Evolutionary conservation across 148 eudicot species (phyloP), one percentile per base, ranked within the genome.

Genomic region (Cornus suecica): DNA sequence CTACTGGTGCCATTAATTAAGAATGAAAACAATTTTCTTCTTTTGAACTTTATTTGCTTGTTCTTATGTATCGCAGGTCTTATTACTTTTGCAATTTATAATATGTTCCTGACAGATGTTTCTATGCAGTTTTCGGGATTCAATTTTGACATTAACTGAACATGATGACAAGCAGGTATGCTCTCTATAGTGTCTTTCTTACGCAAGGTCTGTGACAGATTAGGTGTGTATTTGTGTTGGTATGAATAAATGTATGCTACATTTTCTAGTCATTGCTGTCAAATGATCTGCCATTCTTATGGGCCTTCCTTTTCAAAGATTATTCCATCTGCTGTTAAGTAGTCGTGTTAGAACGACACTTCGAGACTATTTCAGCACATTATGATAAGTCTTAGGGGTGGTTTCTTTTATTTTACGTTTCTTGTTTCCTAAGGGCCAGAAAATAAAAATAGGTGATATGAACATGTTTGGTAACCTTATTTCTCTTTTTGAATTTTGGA

Each of bases 111-210:
- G 60, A 68, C 66, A 48, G 67, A 29, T 77, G 45, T 68, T 45
- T 71, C 29, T 31, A 45, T 90, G 91, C 98, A 92, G 98, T 79
- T 92, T 92, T 79, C 85, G 86, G 85, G 91, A 88, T 41, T 94
- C 98, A 34, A 88, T 94, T 58, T 84, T 94, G 83, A 54, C 74
- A 22, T 77, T 94, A 76, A 87, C 98, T 29, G 93, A 92, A 42
- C 97, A 94, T 74, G 81, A 76, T 8, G 97, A 94, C 93, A 92
- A 80, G 71, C 89, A 92, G 97, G 98, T 94, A 87, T 48, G 20
- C 18, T 78, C 69, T 67, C 58, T 42, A 18, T 32, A 45, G 61
- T 65, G n/a, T 68, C 70, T 58, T 22, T 30, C 24, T 66, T 22
- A n/a, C 69, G 23, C 34, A 64, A 8, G n/a, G 13, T 65, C 13